Conservation (phyloP, 208 protist genomes). For the Acanthamoeba triangularis region DNA sequence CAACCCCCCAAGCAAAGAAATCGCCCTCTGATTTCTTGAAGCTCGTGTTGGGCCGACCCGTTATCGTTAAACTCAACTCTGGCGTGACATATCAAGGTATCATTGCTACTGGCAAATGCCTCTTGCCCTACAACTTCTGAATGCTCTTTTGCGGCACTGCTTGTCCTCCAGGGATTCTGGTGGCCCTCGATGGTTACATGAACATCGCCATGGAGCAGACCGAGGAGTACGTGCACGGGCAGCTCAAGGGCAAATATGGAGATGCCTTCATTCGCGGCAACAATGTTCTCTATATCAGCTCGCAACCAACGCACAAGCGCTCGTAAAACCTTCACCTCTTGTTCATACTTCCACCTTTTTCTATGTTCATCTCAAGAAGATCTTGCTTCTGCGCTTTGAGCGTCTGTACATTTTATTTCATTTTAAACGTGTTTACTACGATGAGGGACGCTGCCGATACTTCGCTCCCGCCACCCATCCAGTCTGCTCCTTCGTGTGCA, state of each 20-base stretch:
- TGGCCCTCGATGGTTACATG: constrained; percentile 95
- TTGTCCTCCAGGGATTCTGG: constrained; percentile 90
- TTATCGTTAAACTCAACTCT: constrained; percentile 95
- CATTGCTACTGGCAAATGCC: not conserved
- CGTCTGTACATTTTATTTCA: not conserved
- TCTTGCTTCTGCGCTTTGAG: not conserved
- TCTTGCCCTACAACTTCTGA: not conserved
- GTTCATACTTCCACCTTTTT: not conserved
- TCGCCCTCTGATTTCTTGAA: constrained; percentile 93
- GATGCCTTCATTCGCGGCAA: constrained; percentile 96
- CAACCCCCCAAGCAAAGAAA: constrained; percentile 38
- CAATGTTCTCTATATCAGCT: constrained; percentile 89
- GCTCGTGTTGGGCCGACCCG: constrained; percentile 91
- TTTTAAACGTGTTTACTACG: not conserved
- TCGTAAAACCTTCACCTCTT: not conserved
- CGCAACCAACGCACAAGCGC: constrained; percentile 60
- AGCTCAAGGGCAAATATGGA: constrained; percentile 93
- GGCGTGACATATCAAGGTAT: constrained; percentile 94
- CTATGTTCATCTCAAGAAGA: not conserved
- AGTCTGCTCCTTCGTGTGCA: constrained; percentile 40
- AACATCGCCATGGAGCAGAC: constrained; percentile 96
- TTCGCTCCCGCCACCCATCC: constrained; percentile 53
- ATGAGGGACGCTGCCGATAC: not conserved
- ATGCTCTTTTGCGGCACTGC: not conserved
- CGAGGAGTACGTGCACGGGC: constrained; percentile 94